A percentile compares a stretch with the other conserved stretches of the same genome.
Conservation (phyloP, 495 filamentous ascomycete species). For the Talaromyces borbonicus region DNA sequence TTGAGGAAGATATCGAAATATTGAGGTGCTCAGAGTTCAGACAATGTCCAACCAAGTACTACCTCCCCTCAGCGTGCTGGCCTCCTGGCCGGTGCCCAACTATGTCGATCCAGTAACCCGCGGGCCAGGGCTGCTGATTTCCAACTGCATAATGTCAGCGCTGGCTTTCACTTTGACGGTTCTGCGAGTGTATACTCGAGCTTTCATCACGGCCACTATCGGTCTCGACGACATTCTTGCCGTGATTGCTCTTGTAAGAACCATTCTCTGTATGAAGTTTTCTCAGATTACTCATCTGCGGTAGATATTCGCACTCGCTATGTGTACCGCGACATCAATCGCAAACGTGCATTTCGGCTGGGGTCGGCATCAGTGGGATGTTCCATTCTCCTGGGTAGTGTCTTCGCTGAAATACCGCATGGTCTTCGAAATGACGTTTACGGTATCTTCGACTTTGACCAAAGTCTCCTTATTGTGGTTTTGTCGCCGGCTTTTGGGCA, state of each 20-base stretch:
- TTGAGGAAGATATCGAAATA: too few species aligned
- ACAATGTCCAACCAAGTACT: slow-evolving; percentile 8
- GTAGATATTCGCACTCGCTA: slow-evolving; percentile 20
- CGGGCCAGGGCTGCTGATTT: slow-evolving; percentile 32
- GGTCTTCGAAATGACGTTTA: slow-evolving; percentile 43
- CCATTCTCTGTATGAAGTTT: slow-evolving; percentile 12
- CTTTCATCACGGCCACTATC: slow-evolving; percentile 26
- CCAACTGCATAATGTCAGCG: slow-evolving; percentile 28
- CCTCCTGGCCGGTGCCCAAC: slow-evolving; percentile 46
- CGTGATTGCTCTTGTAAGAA: slow-evolving; percentile 16
- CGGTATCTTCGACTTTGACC: slow-evolving; percentile 40
- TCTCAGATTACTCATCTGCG: background rate
- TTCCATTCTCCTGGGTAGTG: slow-evolving; percentile 25
- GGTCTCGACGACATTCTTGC: slow-evolving; percentile 44
- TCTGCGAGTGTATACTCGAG: slow-evolving; percentile 42
- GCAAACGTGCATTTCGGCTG: slow-evolving; percentile 38
- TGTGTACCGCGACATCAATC: slow-evolving; percentile 32
- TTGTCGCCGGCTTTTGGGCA: slow-evolving; percentile 41
- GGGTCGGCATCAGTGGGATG: slow-evolving; percentile 49
- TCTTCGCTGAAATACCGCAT: slow-evolving; percentile 37
- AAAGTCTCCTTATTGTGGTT: slow-evolving; percentile 50
- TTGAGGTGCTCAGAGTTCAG: too few species aligned
- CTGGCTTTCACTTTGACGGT: slow-evolving; percentile 28
- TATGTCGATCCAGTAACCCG: slow-evolving; percentile 42
- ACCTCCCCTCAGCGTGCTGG: slow-evolving; percentile 34